A percentile compares a stretch with the other conserved stretches of the same genome.
These are phyloP conservation scores for Agaricales sp. DNA, from an alignment of 1,284 basidiomycete genomes.

Conservation along the genomic window DNA sequence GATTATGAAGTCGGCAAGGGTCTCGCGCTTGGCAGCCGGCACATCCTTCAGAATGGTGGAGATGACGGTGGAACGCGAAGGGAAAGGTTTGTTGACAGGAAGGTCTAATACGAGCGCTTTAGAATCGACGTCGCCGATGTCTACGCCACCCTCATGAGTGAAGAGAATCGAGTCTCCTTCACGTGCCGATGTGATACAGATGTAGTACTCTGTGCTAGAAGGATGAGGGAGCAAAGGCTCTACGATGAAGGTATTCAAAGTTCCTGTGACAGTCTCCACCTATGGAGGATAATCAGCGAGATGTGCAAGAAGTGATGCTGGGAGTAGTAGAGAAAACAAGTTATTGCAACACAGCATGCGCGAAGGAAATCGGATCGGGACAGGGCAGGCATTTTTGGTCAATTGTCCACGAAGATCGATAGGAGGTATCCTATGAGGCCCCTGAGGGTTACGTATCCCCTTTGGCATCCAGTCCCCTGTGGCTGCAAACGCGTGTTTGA, in stretches of 20 bases:
- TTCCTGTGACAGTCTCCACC: conserved; percentile 92
- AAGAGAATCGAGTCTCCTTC: conserved; percentile 97
- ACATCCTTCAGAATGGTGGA: conserved; percentile 73
- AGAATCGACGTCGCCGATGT: conserved; percentile 97
- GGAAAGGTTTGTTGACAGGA: conserved; percentile 73
- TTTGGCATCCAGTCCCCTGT: too few relatives aligned
- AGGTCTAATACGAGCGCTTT: conserved; percentile 91
- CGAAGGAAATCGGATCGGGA: too few relatives aligned
- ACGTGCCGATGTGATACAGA: conserved; percentile 94
- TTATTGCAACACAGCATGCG: too few relatives aligned
- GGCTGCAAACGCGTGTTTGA: too few relatives aligned
- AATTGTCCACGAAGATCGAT: too few relatives aligned
- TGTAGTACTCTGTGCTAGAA: conserved; percentile 92
- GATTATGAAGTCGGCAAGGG: conserved; percentile 88
- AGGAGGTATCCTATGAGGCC: too few relatives aligned
- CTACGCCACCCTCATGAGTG: conserved; percentile 98
- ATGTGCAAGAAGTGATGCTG: conserved; percentile 3
- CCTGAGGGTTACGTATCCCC: too few relatives aligned
- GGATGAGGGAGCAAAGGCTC: conserved; percentile 98
- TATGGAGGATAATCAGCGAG: conserved; percentile 19
- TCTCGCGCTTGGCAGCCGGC: conserved; percentile 73
- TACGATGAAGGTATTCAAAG: conserved; percentile 95
- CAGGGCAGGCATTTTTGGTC: too few relatives aligned
- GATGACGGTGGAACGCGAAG: conserved; percentile 69
- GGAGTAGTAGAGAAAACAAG: conserved; percentile 10